phyloP scores from a whole-genome alignment of 192 early-diverging fungal species.

The Backusella luteola region DNA sequence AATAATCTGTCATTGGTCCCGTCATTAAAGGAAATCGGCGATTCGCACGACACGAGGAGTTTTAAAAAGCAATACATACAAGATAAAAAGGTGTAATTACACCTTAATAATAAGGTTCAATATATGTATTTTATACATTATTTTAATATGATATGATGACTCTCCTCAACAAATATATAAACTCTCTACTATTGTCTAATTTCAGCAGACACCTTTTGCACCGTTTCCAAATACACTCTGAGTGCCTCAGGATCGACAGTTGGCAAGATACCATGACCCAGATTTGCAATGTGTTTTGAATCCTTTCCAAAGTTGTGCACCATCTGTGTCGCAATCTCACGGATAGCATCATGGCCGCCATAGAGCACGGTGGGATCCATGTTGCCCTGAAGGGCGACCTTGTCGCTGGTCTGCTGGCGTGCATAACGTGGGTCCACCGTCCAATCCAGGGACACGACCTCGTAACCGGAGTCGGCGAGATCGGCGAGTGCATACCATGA shows the following conservation, averaged over 20 bases:
- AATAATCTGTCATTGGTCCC: neutral
- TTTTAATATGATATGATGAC: neutral
- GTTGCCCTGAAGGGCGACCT: conserved; percentile 88
- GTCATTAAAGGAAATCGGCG: neutral
- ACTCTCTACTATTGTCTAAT: conserved; percentile 32
- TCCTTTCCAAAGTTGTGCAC: conserved; percentile 73
- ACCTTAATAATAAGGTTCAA: neutral
- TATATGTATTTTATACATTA: neutral
- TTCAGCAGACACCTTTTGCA: conserved; percentile 59
- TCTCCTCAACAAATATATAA: neutral
- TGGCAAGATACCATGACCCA: conserved; percentile 97
- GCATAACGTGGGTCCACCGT: conserved; percentile 71
- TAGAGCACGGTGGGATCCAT: conserved; percentile 88
- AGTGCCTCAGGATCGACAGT: conserved; percentile 70
- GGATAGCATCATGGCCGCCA: conserved; percentile 71
- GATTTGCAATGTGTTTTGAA: conserved; percentile 84
- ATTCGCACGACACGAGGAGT: neutral
- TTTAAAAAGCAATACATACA: neutral
- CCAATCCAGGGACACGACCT: conserved; percentile 92
- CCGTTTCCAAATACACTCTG: conserved; percentile 67
- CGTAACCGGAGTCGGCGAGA: conserved; percentile 70
- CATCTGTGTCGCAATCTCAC: conserved; percentile 74
- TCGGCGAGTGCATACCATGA: conserved; percentile 85
- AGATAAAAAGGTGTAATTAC: neutral
- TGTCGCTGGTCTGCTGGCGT: conserved; percentile 46